Conservation (phyloP, 106 monocot genomes). For the Hemerocallis citrina region DNA sequence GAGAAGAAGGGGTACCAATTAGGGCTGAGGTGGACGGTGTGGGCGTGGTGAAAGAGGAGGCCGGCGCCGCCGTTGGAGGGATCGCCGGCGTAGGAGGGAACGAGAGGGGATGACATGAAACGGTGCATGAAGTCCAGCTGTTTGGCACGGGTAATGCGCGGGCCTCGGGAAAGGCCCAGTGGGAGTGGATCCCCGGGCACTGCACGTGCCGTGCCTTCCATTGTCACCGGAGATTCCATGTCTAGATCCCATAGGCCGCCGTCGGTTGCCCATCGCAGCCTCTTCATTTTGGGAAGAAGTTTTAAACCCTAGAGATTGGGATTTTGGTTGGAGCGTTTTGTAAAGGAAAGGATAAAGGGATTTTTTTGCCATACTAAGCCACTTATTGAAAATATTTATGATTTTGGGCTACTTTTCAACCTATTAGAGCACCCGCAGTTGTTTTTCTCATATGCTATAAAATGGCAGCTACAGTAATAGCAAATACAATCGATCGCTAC, state of each 20-base stretch:
- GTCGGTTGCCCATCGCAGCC: slow-evolving; percentile 56
- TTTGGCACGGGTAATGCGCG: slow-evolving; percentile 67
- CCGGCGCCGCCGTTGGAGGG: slow-evolving; percentile 5
- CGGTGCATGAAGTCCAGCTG: slow-evolving; percentile 97
- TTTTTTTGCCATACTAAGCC: too few relatives aligned
- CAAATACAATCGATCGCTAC: too few relatives aligned
- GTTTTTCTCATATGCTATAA: too few relatives aligned
- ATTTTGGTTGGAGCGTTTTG: too few relatives aligned
- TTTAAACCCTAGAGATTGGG: too few relatives aligned
- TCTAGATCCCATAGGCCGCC: slow-evolving; percentile 69
- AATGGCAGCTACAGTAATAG: too few relatives aligned
- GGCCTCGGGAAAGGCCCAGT: slow-evolving; percentile 69
- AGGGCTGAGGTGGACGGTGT: slow-evolving; percentile 6
- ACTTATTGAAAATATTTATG: too few relatives aligned
- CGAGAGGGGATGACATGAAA: slow-evolving; percentile 63
- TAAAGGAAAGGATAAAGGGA: too few relatives aligned
- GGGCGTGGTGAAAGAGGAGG: slow-evolving; percentile 13
- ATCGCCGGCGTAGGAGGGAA: slow-evolving; percentile 2
- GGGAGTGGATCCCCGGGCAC: slow-evolving; percentile 71
- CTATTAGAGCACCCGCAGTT: too few relatives aligned
- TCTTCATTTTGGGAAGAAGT: too few relatives aligned
- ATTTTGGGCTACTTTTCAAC: too few relatives aligned
- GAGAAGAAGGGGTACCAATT: slow-evolving; percentile 48
- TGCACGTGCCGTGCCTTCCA: slow-evolving; percentile 69
- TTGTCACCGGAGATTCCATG: slow-evolving; percentile 60